Evolutionary conservation across 2,329 filamentous ascomycete species (phyloP), one percentile per base, ranked within the genome.

Genomic region (Grosmannia huntii): DNA sequence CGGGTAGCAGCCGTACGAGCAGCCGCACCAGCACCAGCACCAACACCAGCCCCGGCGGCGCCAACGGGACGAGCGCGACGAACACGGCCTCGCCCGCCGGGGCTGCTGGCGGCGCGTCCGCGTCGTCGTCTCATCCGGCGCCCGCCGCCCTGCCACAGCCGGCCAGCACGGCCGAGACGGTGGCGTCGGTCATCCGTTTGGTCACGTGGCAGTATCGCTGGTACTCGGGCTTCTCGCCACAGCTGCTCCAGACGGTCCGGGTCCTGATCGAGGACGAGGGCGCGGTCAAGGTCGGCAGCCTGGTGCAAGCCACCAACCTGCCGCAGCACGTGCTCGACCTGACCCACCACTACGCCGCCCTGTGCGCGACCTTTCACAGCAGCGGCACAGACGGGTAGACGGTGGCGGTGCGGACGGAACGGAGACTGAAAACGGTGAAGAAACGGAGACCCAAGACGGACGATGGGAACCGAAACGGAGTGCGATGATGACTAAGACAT

Each of bases 121-220:
- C n/a, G 31, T 33, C 31, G 31, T 33, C 31, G 5, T 33, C 31
- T 2, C 31, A 33, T 10, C 5, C 31, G 9, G 9, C 31, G 6
- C 31, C 31, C 6, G 31, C 3, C 6, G 31, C 31, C 6, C 9
- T 33, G 33, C 31, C 33, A 16, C 19, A 36, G 5, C 16, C 21
- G 19, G 31, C 33, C 38, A 56, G 89, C 71, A 90, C 89, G 4
- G 78, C 90, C 61, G 87, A 90, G 61, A 89, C 86, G 59, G 80
- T 97, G 7, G 87, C 85, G 31, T 85, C 89, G n/a, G 78, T 96
- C 60, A 96, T 99, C 64, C 80, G 90, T 56, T 76, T 99, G 49
- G 89, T 97, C 38, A 94, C 92, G 14, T 99, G 94, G 94, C 94
- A 99, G 74, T 99, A 96, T 73, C 81, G 94, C 65, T 99, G 94